Evolutionary conservation across 2,329 filamentous ascomycete genomes (phyloP).

Genomic region (Fusarium falciforme): DNA sequence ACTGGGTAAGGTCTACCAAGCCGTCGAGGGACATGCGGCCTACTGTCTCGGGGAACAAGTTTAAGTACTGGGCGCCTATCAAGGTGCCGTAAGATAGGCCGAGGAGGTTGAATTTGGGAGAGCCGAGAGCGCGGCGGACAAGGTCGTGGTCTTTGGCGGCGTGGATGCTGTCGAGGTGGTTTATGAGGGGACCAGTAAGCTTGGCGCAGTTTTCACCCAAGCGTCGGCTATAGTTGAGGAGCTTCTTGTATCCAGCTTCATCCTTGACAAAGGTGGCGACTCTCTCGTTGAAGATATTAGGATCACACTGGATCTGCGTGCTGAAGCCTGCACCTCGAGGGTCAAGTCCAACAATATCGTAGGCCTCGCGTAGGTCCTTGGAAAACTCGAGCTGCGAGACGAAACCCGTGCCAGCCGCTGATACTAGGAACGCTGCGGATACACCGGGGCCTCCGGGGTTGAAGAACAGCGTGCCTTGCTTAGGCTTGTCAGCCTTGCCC

Average conservation of each 20-base stretch:
- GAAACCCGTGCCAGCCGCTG: constrained; percentile 6
- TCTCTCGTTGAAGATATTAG: constrained; percentile 35
- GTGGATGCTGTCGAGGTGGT: constrained; percentile 38
- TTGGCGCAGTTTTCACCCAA: constrained; percentile 39
- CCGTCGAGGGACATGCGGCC: constrained; percentile 45
- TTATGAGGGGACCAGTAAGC: constrained; percentile 36
- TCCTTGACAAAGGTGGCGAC: constrained; percentile 14
- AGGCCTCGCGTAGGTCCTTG: constrained; percentile 40
- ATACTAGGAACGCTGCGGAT: constrained; percentile 13
- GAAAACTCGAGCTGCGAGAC: constrained; percentile 24
- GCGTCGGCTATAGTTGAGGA: constrained; percentile 20
- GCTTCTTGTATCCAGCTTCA: constrained; percentile 7
- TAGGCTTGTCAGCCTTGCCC: constrained; percentile 16
- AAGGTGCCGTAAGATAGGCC: constrained; percentile 53
- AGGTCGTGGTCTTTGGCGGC: constrained; percentile 41
- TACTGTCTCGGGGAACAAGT: constrained; percentile 44
- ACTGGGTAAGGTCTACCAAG: constrained; percentile 40
- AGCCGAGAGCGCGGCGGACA: constrained; percentile 36
- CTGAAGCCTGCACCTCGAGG: constrained; percentile 57
- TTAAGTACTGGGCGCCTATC: constrained; percentile 48
- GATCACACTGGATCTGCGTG: constrained; percentile 54
- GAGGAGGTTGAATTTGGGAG: constrained; percentile 46
- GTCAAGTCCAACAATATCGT: constrained; percentile 58
- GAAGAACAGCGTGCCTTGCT: constrained; percentile 30
- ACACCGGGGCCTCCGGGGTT: constrained; percentile 40